These are phyloP conservation scores for Escovopsis sp. DNA, from an alignment of 2,329 filamentous ascomycete genomes.

Conservation along the genomic window DNA sequence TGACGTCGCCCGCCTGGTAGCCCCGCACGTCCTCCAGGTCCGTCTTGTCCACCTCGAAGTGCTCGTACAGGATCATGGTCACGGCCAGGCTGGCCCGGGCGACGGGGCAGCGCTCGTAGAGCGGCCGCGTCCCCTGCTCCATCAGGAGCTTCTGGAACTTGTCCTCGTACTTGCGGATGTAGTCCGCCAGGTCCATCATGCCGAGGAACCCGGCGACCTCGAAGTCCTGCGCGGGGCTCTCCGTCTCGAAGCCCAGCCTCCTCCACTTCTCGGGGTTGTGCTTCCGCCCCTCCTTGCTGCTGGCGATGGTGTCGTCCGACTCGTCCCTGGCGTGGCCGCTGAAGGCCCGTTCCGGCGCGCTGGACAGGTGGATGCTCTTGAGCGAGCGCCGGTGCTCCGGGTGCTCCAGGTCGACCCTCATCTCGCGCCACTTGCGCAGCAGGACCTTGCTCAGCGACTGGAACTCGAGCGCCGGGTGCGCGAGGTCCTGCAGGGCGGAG, in stretches of 20 bases:
- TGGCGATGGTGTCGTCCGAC: constrained; percentile 18
- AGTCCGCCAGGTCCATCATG: constrained; percentile 96
- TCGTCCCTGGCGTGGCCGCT: constrained; percentile 26
- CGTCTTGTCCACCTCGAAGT: constrained; percentile 82
- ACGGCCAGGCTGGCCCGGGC: constrained; percentile 76
- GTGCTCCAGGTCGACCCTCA: constrained; percentile 70
- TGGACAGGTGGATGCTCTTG: constrained; percentile 72
- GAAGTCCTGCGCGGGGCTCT: constrained; percentile 78
- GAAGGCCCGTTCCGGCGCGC: constrained; percentile 45
- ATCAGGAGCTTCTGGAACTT: constrained; percentile 82
- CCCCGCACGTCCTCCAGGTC: constrained; percentile 66
- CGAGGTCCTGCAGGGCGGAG: constrained; percentile 77
- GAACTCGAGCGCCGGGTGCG: constrained; percentile 82
- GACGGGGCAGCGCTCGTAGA: constrained; percentile 67
- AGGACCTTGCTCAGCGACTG: constrained; percentile 82
- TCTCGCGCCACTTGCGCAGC: constrained; percentile 74
- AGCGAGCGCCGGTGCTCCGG: constrained; percentile 78
- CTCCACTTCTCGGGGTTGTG: constrained; percentile 90
- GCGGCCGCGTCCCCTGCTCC: constrained; percentile 66
- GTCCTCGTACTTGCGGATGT: constrained; percentile 81
- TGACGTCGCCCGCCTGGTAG: constrained; percentile 58
- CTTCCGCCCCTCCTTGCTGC: constrained; percentile 47
- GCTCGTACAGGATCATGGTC: constrained; percentile 80
- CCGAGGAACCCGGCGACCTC: constrained; percentile 75
- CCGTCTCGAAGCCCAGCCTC: constrained; percentile 77